phyloP scores from a whole-genome alignment of 768 basidiomycete genomes.

The Suillus subluteus region DNA sequence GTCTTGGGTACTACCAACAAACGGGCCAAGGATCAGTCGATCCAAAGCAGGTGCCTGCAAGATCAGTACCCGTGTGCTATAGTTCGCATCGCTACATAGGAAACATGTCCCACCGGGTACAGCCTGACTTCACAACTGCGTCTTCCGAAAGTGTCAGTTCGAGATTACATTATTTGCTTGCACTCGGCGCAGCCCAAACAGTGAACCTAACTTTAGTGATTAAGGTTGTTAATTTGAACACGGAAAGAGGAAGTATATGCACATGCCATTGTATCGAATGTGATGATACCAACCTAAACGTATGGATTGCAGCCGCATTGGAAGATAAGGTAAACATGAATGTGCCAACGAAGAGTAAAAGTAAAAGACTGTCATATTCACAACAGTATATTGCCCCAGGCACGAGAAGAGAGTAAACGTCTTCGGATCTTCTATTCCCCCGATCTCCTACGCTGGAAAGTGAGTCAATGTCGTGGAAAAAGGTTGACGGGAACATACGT shows the following conservation, averaged over 20 bases:
- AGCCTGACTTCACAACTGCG: too few species aligned
- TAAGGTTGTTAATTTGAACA: background rate
- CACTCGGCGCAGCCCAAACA: too few species aligned
- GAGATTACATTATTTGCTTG: too few species aligned
- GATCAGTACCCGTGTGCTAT: too few species aligned
- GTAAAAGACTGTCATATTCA: constrained; percentile 12
- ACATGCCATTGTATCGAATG: background rate
- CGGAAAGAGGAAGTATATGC: background rate
- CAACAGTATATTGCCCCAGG: constrained; percentile 58
- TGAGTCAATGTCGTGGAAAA: constrained; percentile 9
- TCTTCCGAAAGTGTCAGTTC: too few species aligned
- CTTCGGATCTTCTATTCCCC: constrained; percentile 76
- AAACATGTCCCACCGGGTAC: too few species aligned
- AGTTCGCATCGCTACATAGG: too few species aligned
- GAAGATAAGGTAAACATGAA: too few species aligned
- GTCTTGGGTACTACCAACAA: too few species aligned
- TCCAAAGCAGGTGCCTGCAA: too few species aligned
- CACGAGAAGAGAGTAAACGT: constrained; percentile 77
- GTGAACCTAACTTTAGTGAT: too few species aligned
- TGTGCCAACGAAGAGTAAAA: constrained; percentile 6
- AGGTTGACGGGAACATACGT: constrained; percentile 51
- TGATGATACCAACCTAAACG: background rate
- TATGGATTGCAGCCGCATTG: background rate
- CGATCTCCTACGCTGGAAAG: constrained; percentile 67
- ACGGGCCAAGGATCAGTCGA: too few species aligned